Evolutionary conservation across 179 eudicot species (phyloP), one percentile per base, ranked within the genome.

Genomic region (Silene coronaria): DNA sequence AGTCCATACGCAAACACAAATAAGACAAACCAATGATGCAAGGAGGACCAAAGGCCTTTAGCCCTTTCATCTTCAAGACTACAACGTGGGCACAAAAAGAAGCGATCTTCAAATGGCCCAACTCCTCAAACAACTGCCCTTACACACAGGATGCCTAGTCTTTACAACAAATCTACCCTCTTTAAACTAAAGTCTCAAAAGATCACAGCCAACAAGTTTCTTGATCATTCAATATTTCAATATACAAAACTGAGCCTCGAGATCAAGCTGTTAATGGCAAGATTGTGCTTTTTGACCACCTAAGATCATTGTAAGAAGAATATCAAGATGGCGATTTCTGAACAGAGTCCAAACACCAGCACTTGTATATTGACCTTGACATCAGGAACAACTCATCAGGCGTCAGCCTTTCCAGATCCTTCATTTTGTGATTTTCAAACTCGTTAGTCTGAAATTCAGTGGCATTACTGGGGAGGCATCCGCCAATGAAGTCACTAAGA

Each of bases 331-430:
- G 46, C 17, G 3, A 21, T 38, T 78, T 78, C 26, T 34, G 70
- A 13, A 78, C 36, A 0, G 80, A 70, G 80, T 90, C 96, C 82
- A 86, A 82, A 73, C 96, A 92, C 97, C 93, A 92, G 45, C 96
- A 92, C 68, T 32, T 68, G 61, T 89, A 90, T 78, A 86, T 73
- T 14, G 93, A 81, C 67, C 84, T 90, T 8, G 96, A 92, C 79
- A 90, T 84, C 78, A 82, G 79, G n/a, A 77, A 81, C 21, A 92
- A 90, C 65, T 87, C 88, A 58, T 86, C 85, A 2, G 97, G 90
- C 9, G 85, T 82, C 90, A 91, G 79, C 36, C 75, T 80, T 81
- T 88, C 91, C 17, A 90, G 87, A 32, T 85, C 92, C 75, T 82
- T 80, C 76, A 74, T 65, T 76, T 83, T 81, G 84, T 67, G 73